Percentiles rank a stretch among this genome's conserved stretches.
phyloP scores from a whole-genome alignment of 495 filamentous ascomycete species.

The Xylaria venustula region DNA sequence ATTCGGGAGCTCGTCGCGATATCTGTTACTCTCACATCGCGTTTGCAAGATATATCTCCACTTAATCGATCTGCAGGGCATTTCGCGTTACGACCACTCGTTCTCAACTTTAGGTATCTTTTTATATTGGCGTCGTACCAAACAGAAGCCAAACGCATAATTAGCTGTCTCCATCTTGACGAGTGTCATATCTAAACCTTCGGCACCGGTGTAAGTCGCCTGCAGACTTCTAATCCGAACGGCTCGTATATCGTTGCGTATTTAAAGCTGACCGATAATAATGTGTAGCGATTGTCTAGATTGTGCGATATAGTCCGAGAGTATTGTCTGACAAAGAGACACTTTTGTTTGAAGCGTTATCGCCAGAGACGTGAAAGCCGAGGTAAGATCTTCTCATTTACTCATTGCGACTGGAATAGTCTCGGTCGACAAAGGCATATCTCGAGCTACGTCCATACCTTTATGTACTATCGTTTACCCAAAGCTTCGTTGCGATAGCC shows the following conservation, averaged over 20 bases:
- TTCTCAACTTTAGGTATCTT: neutral
- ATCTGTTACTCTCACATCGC: conserved; percentile 10
- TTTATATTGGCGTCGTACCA: neutral
- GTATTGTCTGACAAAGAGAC: conserved; percentile 1
- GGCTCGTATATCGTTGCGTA: neutral
- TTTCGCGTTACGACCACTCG: neutral
- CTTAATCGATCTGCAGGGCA: conserved; percentile 3
- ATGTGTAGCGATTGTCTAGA: neutral
- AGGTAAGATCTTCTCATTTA: conserved; percentile 20
- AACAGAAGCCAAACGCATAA: neutral
- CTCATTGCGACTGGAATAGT: conserved; percentile 11
- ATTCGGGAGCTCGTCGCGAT: conserved; percentile 20
- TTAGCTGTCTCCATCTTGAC: neutral
- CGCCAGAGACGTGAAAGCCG: neutral
- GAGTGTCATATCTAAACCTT: neutral
- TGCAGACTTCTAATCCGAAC: neutral
- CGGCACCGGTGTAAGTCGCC: neutral
- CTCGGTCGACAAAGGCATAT: conserved; percentile 1
- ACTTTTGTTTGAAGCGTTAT: neutral
- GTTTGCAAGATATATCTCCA: conserved; percentile 3
- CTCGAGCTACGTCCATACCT: conserved; percentile 12
- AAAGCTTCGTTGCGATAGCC: neutral
- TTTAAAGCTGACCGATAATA: neutral
- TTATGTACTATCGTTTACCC: neutral
- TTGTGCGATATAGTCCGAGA: neutral